Evolutionary conservation across 2,329 filamentous ascomycete species (phyloP), one percentile per base, ranked within the genome.

Genomic region (Cladobotryum mycophilum): DNA sequence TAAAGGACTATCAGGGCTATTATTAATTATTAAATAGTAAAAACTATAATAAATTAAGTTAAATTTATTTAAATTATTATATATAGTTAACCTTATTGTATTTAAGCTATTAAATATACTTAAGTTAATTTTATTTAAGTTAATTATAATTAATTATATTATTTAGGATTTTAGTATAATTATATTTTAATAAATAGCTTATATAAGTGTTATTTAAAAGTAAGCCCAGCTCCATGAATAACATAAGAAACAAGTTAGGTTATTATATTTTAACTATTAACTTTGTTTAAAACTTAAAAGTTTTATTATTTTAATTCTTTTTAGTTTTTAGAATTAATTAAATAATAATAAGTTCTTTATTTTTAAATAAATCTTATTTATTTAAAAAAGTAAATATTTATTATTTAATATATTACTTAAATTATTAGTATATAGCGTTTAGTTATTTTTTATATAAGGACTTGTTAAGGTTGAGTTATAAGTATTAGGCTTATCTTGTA

Each of bases 401-500:
- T 5, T 20, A 7, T 13, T 42, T 17, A n/a, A n/a, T 36, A 36
- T 35, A 43, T 42, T 50, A 36, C 42, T 22, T 49, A 43, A 41
- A 14, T 47, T 15, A 4, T 25, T 37, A 25, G 47, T 37, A 22
- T 42, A 42, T 42, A 17, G 12, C 40, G 5, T 42, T 7, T 18
- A n/a, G 12, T 7, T 18, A 42, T 18, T 42, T 18, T 42, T 42
- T 42, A 4, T 42, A 42, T 42, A 42, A 7, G 18, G 18, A 5
- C 12, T 14, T 15, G 4, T 42, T 42, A n/a, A 18, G 5, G 6
- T 5, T 42, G 45, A 33, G 40, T 45, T 40, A 49, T 45, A 41
- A 35, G 17, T 45, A 50, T 37, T 50, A 50, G 36, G 37, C n/a
- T 13, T 18, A 38, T 45, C 20, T 42, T 48, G 44, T 25, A 37